Base-by-base conservation (phyloP, 371 early-diverging fungal species). In the Mortierella sp. region DNA sequence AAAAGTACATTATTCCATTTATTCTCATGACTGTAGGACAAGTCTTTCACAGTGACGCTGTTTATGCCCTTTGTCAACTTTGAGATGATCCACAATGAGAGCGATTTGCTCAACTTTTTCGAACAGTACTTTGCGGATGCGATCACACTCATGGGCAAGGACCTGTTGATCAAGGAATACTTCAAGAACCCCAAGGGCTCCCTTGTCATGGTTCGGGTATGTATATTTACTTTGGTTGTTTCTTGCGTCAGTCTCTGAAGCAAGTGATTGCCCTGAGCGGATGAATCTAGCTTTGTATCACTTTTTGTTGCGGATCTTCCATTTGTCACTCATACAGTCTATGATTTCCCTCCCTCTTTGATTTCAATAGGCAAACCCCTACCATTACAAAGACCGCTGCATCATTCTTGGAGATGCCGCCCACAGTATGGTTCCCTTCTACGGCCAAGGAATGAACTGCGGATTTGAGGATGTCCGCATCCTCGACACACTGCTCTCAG, bases 371-470 rank as follows among this genome's bases (percentile, higher is more conserved):
- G 96, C 97, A 74, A 91, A 93, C 65, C 99, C 98, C 6, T 97
- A 98, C 85, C 93, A 98, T 77, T 95, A 95, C 88, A 89, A 92
- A 63, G 92, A 94, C 74, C 92, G 91, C 13, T 93, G 91, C 1
- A 91, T 99, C 21, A 95, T 98, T 50, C 83, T 99, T 52, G 99
- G 99, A 42, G 99, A 99, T 86, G 97, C 99, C 0, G 98, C 99
- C 0, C 99, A 99, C 84, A 96, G 97, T 38, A 98, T 98, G 98
- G 99, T 99, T 0, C 99, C 99, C 9, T 99, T 99, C 83, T 99
- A 96, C 70, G 97, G 96, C 9, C 96, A 97, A 81, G 99, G 99
- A 5, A 98, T 99, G 99, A 99, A 99, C 88, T 97, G 97, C 89
- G 99, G 99, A 1, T 97, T 99, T 79, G 98, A 99, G 86, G 99